Percentiles rank a stretch among this genome's conserved stretches.
phyloP scores from a whole-genome alignment of 345 rosid genomes.

The Erucastrum elatum region DNA sequence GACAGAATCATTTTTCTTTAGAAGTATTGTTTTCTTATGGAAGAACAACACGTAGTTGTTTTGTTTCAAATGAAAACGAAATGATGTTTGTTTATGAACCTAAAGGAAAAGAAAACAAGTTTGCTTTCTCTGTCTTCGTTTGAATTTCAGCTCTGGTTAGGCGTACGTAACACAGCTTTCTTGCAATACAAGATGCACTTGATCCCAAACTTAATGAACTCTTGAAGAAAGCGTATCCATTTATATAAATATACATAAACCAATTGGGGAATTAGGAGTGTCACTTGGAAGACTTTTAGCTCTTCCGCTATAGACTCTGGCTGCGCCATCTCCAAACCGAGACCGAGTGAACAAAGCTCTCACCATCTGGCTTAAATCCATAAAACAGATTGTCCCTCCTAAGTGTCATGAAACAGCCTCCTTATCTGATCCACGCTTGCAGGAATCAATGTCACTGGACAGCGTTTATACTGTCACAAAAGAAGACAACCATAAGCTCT shows the following conservation, averaged over 20 bases:
- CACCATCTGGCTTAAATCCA: constrained; percentile 13
- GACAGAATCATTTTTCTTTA: neutral
- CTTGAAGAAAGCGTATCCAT: constrained; percentile 22
- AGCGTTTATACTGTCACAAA: constrained; percentile 74
- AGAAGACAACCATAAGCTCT: constrained; percentile 16
- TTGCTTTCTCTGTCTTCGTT: constrained; percentile 8
- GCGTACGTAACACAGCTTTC: constrained; percentile 5
- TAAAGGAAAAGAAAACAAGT: neutral
- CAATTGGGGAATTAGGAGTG: constrained; percentile 26
- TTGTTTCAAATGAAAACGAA: neutral
- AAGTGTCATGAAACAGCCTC: constrained; percentile 93
- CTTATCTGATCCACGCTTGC: constrained; percentile 80
- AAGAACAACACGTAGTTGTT: constrained; percentile 40
- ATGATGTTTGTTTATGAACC: constrained; percentile 20
- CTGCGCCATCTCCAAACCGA: neutral
- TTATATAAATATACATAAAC: neutral
- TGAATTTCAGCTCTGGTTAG: constrained; percentile 1
- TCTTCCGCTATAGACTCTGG: constrained; percentile 6
- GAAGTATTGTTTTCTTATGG: neutral
- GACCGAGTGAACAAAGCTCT: constrained; percentile 1
- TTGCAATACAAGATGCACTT: constrained; percentile 11
- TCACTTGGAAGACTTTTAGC: constrained; percentile 12
- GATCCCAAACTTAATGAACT: constrained; percentile 18
- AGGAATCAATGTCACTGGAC: constrained; percentile 86
- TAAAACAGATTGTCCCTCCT: constrained; percentile 24